Conservation (phyloP, 495 filamentous ascomycete species). For the Neurospora tetrasperma region DNA sequence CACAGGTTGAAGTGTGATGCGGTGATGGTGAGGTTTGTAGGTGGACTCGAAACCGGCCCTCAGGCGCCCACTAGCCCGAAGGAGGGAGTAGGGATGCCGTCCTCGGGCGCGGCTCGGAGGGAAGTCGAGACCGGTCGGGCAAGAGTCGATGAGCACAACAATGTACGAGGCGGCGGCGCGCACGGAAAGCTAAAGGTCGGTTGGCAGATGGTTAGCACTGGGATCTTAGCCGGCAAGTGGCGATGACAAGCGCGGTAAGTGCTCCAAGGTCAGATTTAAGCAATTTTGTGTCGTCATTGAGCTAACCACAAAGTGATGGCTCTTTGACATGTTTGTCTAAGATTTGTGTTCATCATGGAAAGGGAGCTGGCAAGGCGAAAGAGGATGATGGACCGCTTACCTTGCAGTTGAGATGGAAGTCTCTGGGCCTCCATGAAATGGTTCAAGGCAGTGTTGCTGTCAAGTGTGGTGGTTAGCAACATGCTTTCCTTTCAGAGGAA, state of each 20-base stretch:
- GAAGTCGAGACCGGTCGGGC: not conserved
- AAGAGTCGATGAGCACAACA: not conserved
- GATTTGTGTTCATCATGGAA: not conserved
- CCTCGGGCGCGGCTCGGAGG: not conserved
- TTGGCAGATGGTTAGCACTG: not conserved
- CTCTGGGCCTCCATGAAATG: not conserved
- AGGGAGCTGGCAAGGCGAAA: not conserved
- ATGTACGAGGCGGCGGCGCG: not conserved
- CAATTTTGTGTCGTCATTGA: not conserved
- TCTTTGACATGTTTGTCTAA: not conserved
- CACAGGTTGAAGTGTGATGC: not conserved
- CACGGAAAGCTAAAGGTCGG: not conserved
- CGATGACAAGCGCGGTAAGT: not conserved
- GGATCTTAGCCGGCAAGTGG: no score
- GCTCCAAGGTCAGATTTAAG: not conserved
- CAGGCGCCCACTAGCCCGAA: not conserved
- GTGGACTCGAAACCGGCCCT: not conserved
- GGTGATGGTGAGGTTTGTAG: not conserved
- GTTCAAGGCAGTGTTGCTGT: not conserved
- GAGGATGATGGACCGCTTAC: not conserved
- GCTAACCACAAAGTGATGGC: not conserved
- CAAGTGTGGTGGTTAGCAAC: not conserved
- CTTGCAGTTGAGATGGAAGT: not conserved
- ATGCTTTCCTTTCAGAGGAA: not conserved
- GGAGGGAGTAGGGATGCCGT: not conserved